phyloP scores from a whole-genome alignment of 2,329 filamentous ascomycete genomes.

The Piedraia hortae region DNA sequence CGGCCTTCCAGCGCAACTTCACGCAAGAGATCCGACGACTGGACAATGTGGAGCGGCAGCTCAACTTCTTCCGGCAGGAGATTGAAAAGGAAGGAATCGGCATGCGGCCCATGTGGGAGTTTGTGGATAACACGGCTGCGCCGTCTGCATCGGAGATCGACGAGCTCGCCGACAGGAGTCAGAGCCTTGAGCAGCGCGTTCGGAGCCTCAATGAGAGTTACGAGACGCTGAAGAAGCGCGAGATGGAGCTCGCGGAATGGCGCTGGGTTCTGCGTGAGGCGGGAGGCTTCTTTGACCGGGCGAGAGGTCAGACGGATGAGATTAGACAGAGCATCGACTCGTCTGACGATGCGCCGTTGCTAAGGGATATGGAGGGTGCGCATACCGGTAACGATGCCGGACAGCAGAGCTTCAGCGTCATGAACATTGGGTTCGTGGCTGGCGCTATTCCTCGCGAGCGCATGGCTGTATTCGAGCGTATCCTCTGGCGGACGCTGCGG shows the following conservation, averaged over 20 bases:
- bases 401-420: constrained; percentile 43
- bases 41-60: constrained; percentile 92
- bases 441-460: constrained; percentile 85
- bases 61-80: constrained; percentile 82
- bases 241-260: constrained; percentile 94
- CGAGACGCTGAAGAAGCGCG: constrained; percentile 89
- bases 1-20: constrained; percentile 87
- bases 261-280: constrained; percentile 92
- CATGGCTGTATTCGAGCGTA: constrained; percentile 85
- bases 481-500: constrained; percentile 86
- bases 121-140: constrained; percentile 52
- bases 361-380: constrained; percentile 68
- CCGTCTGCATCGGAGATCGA: constrained; percentile 90
- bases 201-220: constrained; percentile 90
- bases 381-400: constrained; percentile 8
- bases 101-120: constrained; percentile 74
- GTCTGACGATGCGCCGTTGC: constrained; percentile 73
- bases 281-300: constrained; percentile 88
- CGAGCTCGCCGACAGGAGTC: constrained; percentile 72
- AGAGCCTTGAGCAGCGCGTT: constrained; percentile 75
- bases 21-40: constrained; percentile 92
- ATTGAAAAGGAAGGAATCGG: constrained; percentile 81
- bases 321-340: constrained; percentile 69
- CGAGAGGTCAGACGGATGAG: constrained; percentile 87
- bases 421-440: constrained; percentile 97